phyloP scores from a whole-genome alignment of 257 asterid species.

The Solanum chaucha region DNA sequence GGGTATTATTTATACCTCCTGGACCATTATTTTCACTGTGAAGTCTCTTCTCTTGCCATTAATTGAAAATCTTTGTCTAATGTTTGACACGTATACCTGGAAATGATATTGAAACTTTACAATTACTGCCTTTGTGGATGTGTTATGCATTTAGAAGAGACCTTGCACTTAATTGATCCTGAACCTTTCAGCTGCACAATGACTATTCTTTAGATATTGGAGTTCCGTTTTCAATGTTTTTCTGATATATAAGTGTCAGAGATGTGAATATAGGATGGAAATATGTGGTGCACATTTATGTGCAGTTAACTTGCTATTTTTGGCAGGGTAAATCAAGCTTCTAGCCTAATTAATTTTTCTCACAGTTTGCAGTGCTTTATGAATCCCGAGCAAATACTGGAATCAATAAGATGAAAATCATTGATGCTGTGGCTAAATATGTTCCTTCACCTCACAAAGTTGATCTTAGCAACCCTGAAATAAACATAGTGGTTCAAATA shows the following conservation, averaged over 20 bases:
- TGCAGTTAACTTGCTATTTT: not conserved
- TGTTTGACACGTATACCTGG: not conserved
- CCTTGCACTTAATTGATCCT: not conserved
- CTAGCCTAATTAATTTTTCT: not conserved
- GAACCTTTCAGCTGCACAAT: not conserved
- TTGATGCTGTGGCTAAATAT: slow-evolving; percentile 71
- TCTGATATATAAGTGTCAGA: not conserved
- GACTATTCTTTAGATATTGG: not conserved
- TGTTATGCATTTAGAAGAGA: not conserved
- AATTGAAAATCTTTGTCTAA: not conserved
- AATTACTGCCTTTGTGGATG: not conserved
- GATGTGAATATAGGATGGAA: not conserved
- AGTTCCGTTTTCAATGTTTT: not conserved
- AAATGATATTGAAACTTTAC: not conserved
- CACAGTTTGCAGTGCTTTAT: slow-evolving; percentile 77
- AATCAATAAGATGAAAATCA: slow-evolving; percentile 60
- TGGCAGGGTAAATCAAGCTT: not conserved
- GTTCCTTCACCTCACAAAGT: slow-evolving; percentile 77
- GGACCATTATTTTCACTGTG: not conserved
- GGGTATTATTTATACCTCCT: slow-evolving; percentile 29
- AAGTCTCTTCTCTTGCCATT: not conserved
- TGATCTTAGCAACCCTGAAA: slow-evolving; percentile 77
- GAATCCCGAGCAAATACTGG: slow-evolving; percentile 98
- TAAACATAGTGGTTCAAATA: slow-evolving; percentile 71
- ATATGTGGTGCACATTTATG: not conserved